Percentiles rank a stretch among this genome's conserved stretches.
phyloP scores from a whole-genome alignment of 2,329 filamentous ascomycete species.

The Penicillium sp. region DNA sequence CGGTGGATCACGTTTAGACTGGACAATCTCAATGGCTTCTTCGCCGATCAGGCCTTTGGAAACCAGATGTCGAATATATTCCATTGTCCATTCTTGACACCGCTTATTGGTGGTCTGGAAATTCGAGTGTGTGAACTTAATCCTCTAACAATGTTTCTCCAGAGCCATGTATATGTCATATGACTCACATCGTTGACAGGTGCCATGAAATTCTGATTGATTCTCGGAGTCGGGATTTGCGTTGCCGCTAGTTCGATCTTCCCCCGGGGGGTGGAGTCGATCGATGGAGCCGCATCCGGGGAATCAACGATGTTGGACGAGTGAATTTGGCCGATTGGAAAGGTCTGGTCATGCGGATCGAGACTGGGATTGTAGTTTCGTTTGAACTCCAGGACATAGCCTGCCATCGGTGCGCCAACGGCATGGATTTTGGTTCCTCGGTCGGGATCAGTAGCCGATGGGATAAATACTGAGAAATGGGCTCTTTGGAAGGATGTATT shows the following conservation, averaged over 20 bases:
- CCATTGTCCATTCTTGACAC: conserved; percentile 38
- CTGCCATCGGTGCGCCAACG: conserved; percentile 32
- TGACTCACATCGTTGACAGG: conserved; percentile 34
- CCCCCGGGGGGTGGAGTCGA: conserved; percentile 22
- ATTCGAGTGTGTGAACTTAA: background rate
- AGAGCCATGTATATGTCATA: background rate
- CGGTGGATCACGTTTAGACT: conserved; percentile 31
- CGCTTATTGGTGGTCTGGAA: conserved; percentile 31
- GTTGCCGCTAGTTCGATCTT: conserved; percentile 29
- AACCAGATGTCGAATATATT: conserved; percentile 29
- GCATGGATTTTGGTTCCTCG: conserved; percentile 33
- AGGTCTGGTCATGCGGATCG: conserved; percentile 9
- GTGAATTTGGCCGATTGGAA: conserved; percentile 24
- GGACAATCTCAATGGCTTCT: conserved; percentile 25
- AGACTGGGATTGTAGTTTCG: conserved; percentile 22
- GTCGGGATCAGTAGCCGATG: conserved; percentile 14
- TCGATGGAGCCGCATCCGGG: background rate
- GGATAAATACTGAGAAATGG: conserved; percentile 34
- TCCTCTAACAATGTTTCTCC: too few species aligned
- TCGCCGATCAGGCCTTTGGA: conserved; percentile 19
- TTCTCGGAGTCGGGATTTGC: conserved; percentile 28
- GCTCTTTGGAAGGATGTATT: conserved; percentile 24
- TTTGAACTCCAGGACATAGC: conserved; percentile 33
- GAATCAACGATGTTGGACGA: conserved; percentile 22
- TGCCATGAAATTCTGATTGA: conserved; percentile 35